A percentile compares a stretch with the other conserved stretches of the same genome.
phyloP scores from a whole-genome alignment of 2,329 filamentous ascomycete species.

The Rhinocladiella mackenziei region DNA sequence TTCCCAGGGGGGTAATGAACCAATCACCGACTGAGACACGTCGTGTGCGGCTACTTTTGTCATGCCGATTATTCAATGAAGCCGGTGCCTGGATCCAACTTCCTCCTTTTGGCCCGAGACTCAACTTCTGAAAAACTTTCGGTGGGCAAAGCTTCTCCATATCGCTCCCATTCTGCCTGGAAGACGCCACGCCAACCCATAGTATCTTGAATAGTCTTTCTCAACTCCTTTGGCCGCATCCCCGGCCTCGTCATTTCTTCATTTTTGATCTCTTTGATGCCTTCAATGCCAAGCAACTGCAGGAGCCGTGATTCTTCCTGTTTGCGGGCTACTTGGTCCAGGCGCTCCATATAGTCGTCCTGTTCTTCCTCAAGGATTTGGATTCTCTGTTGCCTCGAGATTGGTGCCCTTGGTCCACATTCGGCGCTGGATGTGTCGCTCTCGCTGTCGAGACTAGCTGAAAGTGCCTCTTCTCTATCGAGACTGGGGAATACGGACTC shows the following conservation, averaged over 20 bases:
- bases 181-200: constrained; percentile 32
- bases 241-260: constrained; percentile 26
- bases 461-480: neutral
- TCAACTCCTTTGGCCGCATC: constrained; percentile 27
- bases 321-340: constrained; percentile 46
- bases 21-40: neutral
- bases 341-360: constrained; percentile 44
- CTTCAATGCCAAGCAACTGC: constrained; percentile 38
- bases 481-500: neutral
- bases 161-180: constrained; percentile 23
- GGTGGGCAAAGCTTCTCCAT: constrained; percentile 1
- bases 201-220: constrained; percentile 33
- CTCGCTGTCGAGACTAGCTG: neutral
- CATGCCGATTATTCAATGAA: neutral
- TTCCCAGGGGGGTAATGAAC: neutral
- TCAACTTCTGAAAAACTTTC: constrained; percentile 5
- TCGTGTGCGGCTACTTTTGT: neutral
- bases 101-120: constrained; percentile 1
- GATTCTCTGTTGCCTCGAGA: constrained; percentile 8
- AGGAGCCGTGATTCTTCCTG: constrained; percentile 47
- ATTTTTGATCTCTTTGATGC: constrained; percentile 21
- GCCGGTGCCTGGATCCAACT: neutral
- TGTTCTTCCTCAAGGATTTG: constrained; percentile 33
- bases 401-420: constrained; percentile 11
- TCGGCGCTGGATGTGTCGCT: constrained; percentile 1